These are phyloP conservation scores for Pseudocercospora eumusae DNA, from an alignment of 2,329 filamentous ascomycete genomes.

Conservation along the genomic window DNA sequence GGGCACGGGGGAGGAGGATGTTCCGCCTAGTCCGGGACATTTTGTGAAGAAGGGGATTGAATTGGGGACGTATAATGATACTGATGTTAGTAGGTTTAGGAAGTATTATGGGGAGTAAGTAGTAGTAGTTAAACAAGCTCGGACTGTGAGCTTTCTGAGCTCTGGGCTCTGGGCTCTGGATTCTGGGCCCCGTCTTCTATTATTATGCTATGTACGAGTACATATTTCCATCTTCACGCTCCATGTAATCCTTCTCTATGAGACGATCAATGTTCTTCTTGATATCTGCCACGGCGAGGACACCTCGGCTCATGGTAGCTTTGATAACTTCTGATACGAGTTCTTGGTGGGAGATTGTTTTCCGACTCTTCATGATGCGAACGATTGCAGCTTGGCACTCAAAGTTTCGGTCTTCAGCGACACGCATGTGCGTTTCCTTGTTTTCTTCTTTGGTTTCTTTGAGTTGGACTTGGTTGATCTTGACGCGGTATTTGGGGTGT, in stretches of 20 bases:
- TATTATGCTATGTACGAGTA: slow-evolving; percentile 54
- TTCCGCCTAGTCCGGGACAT: slow-evolving; percentile 54
- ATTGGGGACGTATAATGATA: slow-evolving; percentile 4
- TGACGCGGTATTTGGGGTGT: slow-evolving; percentile 84
- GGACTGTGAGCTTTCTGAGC: not conserved
- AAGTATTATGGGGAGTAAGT: not conserved
- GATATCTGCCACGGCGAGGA: slow-evolving; percentile 81
- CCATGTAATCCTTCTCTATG: slow-evolving; percentile 92
- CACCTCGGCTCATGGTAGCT: slow-evolving; percentile 82
- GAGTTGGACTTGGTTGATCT: slow-evolving; percentile 98
- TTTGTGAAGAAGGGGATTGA: slow-evolving; percentile 19
- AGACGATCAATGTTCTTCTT: slow-evolving; percentile 97
- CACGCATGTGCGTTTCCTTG: slow-evolving; percentile 86
- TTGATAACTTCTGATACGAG: slow-evolving; percentile 90
- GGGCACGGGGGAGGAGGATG: slow-evolving; percentile 41
- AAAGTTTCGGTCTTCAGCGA: slow-evolving; percentile 85
- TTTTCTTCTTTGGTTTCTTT: slow-evolving; percentile 96
- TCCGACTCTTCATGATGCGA: slow-evolving; percentile 92
- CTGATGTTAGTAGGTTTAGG: slow-evolving; percentile 1
- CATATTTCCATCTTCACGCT: slow-evolving; percentile 68
- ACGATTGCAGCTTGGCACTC: slow-evolving; percentile 98
- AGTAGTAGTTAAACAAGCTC: not conserved
- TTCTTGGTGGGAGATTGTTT: slow-evolving; percentile 82
- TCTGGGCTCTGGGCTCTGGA: not conserved
- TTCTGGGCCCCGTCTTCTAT: not conserved